Evolutionary conservation across 257 asterid species (phyloP).

Genomic region (Capsicum pubescens): DNA sequence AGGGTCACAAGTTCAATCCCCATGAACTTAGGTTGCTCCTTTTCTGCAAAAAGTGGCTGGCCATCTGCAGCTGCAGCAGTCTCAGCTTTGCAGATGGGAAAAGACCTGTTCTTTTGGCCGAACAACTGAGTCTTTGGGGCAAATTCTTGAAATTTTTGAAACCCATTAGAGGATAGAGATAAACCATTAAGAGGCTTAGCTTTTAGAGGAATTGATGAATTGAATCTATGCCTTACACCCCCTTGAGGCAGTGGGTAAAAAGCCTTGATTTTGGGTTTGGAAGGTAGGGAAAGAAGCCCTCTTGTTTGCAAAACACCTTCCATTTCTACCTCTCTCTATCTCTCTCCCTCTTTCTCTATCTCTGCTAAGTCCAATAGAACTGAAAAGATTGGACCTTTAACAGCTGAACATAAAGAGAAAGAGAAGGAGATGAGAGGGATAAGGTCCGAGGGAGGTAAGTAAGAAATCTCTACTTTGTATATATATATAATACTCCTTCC

Average conservation of each 20-base stretch:
- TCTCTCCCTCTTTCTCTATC: slow-evolving; percentile 29
- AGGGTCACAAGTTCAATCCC: slow-evolving; percentile 78
- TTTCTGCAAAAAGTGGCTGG: slow-evolving; percentile 52
- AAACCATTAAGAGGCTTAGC: slow-evolving; percentile 42
- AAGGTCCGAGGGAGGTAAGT: not conserved
- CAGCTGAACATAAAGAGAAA: slow-evolving; percentile 4
- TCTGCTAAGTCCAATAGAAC: not conserved
- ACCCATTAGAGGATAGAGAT: slow-evolving; percentile 47
- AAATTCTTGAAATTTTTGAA: slow-evolving; percentile 56
- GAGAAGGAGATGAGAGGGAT: slow-evolving; percentile 21
- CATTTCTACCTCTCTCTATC: slow-evolving; percentile 43
- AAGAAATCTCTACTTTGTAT: not conserved
- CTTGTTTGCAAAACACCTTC: slow-evolving; percentile 78
- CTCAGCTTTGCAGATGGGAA: slow-evolving; percentile 60
- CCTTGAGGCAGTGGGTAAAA: slow-evolving; percentile 53
- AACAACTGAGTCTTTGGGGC: slow-evolving; percentile 48
- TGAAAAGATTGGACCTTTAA: not conserved
- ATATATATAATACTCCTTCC: too few species aligned
- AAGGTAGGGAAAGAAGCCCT: slow-evolving; percentile 74
- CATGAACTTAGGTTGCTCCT: slow-evolving; percentile 68
- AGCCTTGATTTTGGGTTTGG: slow-evolving; percentile 72
- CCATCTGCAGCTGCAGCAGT: slow-evolving; percentile 62
- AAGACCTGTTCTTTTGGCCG: slow-evolving; percentile 44
- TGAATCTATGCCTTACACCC: slow-evolving; percentile 66
- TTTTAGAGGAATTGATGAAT: slow-evolving; percentile 47